phyloP scores from a whole-genome alignment of 331 rosid genomes.

The Stylosanthes scabra region DNA sequence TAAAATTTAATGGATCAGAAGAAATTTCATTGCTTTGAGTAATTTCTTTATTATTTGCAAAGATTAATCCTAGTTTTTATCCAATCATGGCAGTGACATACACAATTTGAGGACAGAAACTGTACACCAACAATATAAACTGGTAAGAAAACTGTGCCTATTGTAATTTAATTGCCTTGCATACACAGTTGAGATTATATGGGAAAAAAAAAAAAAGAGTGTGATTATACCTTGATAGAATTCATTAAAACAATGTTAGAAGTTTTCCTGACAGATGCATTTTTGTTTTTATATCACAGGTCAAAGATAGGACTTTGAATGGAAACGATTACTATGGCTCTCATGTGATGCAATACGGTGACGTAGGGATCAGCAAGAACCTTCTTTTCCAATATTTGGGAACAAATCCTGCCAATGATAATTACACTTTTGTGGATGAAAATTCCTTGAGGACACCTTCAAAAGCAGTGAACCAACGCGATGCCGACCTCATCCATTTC shows the following conservation, averaged over 20 bases:
- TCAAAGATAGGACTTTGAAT: constrained; percentile 70
- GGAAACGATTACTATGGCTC: constrained; percentile 68
- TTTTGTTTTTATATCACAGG: constrained; percentile 54
- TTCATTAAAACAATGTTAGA: not conserved
- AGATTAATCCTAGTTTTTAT: constrained; percentile 35
- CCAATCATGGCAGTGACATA: constrained; percentile 68
- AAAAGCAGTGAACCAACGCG: constrained; percentile 82
- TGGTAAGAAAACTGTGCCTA: constrained; percentile 62
- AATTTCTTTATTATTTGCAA: not conserved
- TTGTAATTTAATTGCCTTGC: not conserved
- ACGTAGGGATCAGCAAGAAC: constrained; percentile 54
- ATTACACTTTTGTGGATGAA: constrained; percentile 64
- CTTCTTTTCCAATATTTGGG: constrained; percentile 68
- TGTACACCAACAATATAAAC: constrained; percentile 82
- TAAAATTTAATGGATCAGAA: constrained; percentile 1
- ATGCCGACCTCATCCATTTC: constrained; percentile 96
- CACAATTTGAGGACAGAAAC: constrained; percentile 86
- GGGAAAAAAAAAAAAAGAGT: not conserved
- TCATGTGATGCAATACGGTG: constrained; percentile 98
- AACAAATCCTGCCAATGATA: constrained; percentile 92
- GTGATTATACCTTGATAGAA: constrained; percentile 23
- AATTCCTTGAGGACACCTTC: constrained; percentile 68
- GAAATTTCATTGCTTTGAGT: not conserved
- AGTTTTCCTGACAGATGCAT: not conserved
- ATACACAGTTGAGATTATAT: not conserved